Evolutionary conservation across 176 grass and related monocot genomes (phyloP), one percentile per base, ranked within the genome.

Genomic region (Aegilops bicornis): DNA sequence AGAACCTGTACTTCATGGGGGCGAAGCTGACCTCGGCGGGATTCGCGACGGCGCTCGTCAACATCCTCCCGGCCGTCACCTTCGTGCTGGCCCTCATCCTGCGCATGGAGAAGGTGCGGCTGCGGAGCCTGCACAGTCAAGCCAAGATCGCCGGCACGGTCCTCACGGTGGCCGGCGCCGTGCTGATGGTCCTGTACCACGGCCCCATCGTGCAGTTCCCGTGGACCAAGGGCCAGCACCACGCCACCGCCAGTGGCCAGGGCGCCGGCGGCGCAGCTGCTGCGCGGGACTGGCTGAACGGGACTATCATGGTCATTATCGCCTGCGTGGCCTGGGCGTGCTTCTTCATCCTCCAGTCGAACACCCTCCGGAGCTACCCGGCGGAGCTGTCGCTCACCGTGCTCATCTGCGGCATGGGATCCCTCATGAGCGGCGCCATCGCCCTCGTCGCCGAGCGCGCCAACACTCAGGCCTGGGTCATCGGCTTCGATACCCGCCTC

Each of bases 171-270:
- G 86, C 76, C 24, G 97, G 93, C 14, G 94, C 97, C 9, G 64
- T 99, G 93, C 85, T 99, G 35, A 99, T 99, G 97, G 88, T 96
- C 48, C 24, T 94, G 42, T 99, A 99, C 90, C 89, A 88, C 68
- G 97, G 97, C 6, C 92, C 94, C 1, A 83, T 37, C 42, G 85
- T 99, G 76, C 89, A 81, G 8, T 91, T 99, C 29, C 88, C 87
- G 22, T 99, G 97, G 97, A 77, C 82, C 82, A 94, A 83, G 79
- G 90, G 32, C 19, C 83, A 66, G 24, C 79, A 86, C 77, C 88
- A 96, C 80, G 22, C 68, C 8, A 3, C 9, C 36, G 27, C 59
- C 30, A 24, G 39, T 14, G 31, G 64, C 75, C 17, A 72, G 27
- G 76, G 42, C 39, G 39, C 22, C 6, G 7, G 13, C 12, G 65